These are phyloP conservation scores for Rhynchosporium agropyri DNA, from an alignment of 2,329 filamentous ascomycete genomes.

Conservation along the genomic window DNA sequence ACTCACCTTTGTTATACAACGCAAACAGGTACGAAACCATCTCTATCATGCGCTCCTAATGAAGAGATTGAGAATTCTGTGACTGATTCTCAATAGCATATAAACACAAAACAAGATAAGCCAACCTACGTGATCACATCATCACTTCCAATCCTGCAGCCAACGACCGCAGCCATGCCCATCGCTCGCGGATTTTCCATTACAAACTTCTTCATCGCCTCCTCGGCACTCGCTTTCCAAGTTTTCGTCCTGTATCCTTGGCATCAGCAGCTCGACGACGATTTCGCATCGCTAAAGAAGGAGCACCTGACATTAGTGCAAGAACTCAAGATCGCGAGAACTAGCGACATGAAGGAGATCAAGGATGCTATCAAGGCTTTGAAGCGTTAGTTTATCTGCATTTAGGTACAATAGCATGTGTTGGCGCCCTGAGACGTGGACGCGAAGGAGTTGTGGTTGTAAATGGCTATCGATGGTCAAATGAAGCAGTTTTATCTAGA, in stretches of 20 bases:
- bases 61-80: background rate
- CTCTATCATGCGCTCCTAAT: background rate
- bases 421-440: too few relatives aligned
- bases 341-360: slow-evolving; percentile 24
- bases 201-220: slow-evolving; percentile 56
- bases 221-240: slow-evolving; percentile 55
- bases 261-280: slow-evolving; percentile 55
- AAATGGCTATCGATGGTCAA: background rate
- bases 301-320: slow-evolving; percentile 45
- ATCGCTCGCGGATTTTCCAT: slow-evolving; percentile 53
- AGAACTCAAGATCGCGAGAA: slow-evolving; percentile 24
- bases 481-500: background rate
- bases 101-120: background rate
- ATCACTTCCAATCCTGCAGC: background rate
- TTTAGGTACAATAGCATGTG: too few relatives aligned
- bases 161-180: slow-evolving; percentile 40
- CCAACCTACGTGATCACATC: background rate
- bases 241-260: slow-evolving; percentile 59
- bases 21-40: background rate
- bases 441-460: background rate
- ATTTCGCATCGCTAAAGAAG: slow-evolving; percentile 51
- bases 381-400: slow-evolving; percentile 11
- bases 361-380: slow-evolving; percentile 19
- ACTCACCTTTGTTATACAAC: background rate
- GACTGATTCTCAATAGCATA: background rate